Evolutionary conservation across 108 stramenopile species (phyloP), one percentile per base, ranked within the genome.

Genomic region (Skeletonema costatum): DNA sequence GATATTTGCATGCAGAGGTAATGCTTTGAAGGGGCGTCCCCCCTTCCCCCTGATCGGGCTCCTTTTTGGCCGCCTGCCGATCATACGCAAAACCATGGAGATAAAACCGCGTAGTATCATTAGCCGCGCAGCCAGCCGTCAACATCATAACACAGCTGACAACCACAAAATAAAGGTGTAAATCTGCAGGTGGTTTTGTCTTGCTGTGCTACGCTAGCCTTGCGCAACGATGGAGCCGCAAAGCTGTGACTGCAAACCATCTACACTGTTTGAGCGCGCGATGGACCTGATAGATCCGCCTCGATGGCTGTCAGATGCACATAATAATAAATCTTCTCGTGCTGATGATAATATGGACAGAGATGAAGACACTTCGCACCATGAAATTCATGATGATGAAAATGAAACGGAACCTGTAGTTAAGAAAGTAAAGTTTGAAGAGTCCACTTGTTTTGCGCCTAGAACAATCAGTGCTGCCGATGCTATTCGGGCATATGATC

Each of bases 211-310:
- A 42, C 12, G 44, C 44, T 16, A 12, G 0, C 3, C 16, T 4
- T n/a, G n/a, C 4, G 4, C 0, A n/a, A 46, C 16, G 5, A 46
- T 46, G 44, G 44, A 46, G 16, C 2, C 44, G 11, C 25, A 56
- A 25, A 25, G 53, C 21, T 80, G 78, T 53, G 29, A 67, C 14
- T 71, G 70, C 66, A 31, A 36, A 51, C 0, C 38, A 69, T 62
- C 51, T 32, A 9, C 16, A 32, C 71, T 80, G 12, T 59, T 80
- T 4, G 31, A 38, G 16, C 66, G 60, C 4, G 72, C 72, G 50
- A 63, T 80, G 31, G 66, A 69, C 56, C 56, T 80, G 25, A 73
- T 80, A 3, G 78, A 80, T 67, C 78, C 78, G 25, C 50, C 78
- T 29, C 42, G 36, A 16, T 70, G 25, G 16, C 42, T 16, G 31